Base-by-base conservation (phyloP, 2,329 filamentous ascomycete species). In the Calonectria pauciramosa region DNA sequence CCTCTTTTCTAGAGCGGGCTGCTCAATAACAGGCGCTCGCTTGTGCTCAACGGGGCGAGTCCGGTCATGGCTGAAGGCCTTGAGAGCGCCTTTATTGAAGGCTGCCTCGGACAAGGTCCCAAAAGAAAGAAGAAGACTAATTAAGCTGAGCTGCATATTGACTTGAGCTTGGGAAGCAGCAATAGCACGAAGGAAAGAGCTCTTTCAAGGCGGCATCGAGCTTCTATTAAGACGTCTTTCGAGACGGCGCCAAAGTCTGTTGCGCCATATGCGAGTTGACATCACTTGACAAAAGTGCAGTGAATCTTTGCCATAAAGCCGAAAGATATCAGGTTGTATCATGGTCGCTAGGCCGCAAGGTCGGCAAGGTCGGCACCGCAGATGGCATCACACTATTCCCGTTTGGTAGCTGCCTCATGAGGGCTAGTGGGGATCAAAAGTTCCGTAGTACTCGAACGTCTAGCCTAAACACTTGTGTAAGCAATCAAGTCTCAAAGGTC, bases 31-130 rank as follows among this genome's bases (percentile, higher is more conserved):
- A 1, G 70, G 69, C 2, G 49, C 59, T 16, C 79, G 68, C 44
- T 63, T 78, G 14, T 77, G 64, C 26, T 80, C 66, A 28, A 74
- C 54, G n/a, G 44, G 41, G 5, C 73, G 65, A 0, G 76, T 78
- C 3, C 74, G 72, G 10, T 68, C 60, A 11, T 67, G 79, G 47
- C 66, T 74, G 13, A 80, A 80, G 20, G 72, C 79, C 30, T 74
- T 80, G 60, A 77, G 52, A 14, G 78, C 79, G n/a, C 70, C 79
- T 32, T 69, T n/a, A 38, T 80, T 80, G 60, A 80, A 80, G 1
- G 73, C 75, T 10, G 79, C 79, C 44, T 80, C 71, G 70, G 79
- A 78, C 52, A 80, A 20, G 2, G 79, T 64, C 70, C 79, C 79
- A 18, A 80, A 68, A 5, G 79, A 79, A 4, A 80, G 28, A 41